Conservation (phyloP, 1,284 basidiomycete species). For the Trichosporon sp. region DNA sequence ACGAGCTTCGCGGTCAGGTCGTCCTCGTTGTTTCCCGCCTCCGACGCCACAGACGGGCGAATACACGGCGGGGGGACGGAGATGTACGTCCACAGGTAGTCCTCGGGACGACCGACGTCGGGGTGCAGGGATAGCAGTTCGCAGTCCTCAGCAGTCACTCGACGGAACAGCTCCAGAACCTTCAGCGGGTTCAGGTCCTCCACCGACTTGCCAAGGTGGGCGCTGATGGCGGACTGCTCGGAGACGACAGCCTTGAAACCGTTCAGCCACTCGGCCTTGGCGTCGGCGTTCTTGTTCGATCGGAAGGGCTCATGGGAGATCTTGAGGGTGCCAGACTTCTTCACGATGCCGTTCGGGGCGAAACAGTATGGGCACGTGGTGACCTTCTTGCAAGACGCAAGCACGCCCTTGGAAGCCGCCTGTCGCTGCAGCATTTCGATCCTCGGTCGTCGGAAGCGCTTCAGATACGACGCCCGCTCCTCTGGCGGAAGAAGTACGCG, state of each 20-base stretch:
- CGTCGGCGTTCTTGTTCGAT: conserved; percentile 86
- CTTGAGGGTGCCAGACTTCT: conserved; percentile 90
- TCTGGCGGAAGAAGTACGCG: conserved; percentile 86
- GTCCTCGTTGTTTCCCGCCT: conserved; percentile 92
- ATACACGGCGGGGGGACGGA: conserved; percentile 98
- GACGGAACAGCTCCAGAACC: conserved; percentile 85
- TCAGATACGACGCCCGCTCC: conserved; percentile 77
- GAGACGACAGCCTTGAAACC: conserved; percentile 79
- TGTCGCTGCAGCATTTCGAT: conserved; percentile 93
- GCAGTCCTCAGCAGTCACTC: conserved; percentile 94
- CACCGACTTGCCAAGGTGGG: conserved; percentile 81
- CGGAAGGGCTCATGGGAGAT: conserved; percentile 98
- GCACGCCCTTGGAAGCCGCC: conserved; percentile 80
- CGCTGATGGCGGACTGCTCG: conserved; percentile 77
- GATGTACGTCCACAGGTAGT: conserved; percentile 99
- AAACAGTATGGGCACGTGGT: conserved; percentile 91
- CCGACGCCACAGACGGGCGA: conserved; percentile 93
- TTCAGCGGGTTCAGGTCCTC: conserved; percentile 95
- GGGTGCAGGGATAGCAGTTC: conserved; percentile 90
- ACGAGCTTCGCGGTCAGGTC: conserved; percentile 96
- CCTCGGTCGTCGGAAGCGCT: conserved; percentile 80
- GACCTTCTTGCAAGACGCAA: conserved; percentile 80
- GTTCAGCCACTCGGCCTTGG: conserved; percentile 81
- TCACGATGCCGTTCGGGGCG: conserved; percentile 90
- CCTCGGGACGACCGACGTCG: conserved; percentile 84